Evolutionary conservation across 805 yeast species (phyloP).

Genomic region (Grigorovia humatica): DNA sequence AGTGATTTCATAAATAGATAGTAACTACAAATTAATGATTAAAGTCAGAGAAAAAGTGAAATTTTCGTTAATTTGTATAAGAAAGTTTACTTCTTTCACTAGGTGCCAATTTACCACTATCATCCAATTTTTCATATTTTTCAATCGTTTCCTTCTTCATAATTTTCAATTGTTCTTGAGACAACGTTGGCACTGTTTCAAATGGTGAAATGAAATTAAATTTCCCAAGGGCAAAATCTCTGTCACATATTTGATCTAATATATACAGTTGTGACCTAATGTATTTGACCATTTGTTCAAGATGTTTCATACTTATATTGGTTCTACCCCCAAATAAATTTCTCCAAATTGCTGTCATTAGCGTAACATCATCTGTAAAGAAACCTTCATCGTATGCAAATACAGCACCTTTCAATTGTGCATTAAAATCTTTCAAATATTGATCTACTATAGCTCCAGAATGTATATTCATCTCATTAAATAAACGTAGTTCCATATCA

Average conservation of each 20-base stretch:
- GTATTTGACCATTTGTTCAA: slow-evolving; percentile 85
- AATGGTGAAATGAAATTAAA: slow-evolving; percentile 78
- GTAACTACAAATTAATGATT: too few species aligned
- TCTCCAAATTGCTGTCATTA: slow-evolving; percentile 80
- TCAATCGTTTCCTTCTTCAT: slow-evolving; percentile 38
- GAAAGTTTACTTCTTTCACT: slow-evolving; percentile 47
- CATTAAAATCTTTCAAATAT: slow-evolving; percentile 80
- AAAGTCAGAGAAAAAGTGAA: too few species aligned
- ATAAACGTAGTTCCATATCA: slow-evolving; percentile 79
- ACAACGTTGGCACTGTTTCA: slow-evolving; percentile 62
- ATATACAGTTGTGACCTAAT: slow-evolving; percentile 85
- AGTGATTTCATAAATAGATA: too few species aligned
- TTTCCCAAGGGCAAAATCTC: slow-evolving; percentile 88
- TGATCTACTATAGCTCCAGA: slow-evolving; percentile 76
- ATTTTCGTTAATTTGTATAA: slow-evolving; percentile 32
- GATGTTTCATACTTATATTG: slow-evolving; percentile 67
- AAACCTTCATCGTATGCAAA: slow-evolving; percentile 91
- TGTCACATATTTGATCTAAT: slow-evolving; percentile 71
- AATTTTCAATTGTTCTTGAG: slow-evolving; percentile 54
- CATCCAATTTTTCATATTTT: slow-evolving; percentile 42
- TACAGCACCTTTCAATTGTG: slow-evolving; percentile 81
- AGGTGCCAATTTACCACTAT: slow-evolving; percentile 39
- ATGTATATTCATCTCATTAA: slow-evolving; percentile 74
- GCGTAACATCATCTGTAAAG: slow-evolving; percentile 62
- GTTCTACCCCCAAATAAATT: slow-evolving; percentile 81